Percentiles rank a stretch among this genome's conserved stretches.
These are phyloP conservation scores for Eucalyptus camaldulensis DNA, from an alignment of 345 rosid genomes.

Conservation along the genomic window DNA sequence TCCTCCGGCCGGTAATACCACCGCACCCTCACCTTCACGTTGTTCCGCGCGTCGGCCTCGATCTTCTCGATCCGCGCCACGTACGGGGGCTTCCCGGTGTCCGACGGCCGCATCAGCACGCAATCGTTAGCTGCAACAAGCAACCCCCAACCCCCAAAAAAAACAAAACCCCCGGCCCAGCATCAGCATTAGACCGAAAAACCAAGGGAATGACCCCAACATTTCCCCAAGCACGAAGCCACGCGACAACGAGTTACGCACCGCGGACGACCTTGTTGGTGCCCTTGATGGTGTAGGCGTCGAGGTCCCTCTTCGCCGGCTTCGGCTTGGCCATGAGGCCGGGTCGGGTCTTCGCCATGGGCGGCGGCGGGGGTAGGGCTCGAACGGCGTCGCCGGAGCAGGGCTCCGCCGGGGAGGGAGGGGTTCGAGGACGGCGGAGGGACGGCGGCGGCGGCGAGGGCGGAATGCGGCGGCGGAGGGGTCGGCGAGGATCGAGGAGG, in stretches of 20 bases:
- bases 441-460: neutral
- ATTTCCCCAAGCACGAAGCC: neutral
- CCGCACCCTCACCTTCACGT: constrained; percentile 60
- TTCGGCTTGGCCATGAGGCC: constrained; percentile 18
- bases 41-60: constrained; percentile 53
- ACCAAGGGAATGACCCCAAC: neutral
- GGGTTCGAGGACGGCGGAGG: neutral
- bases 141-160: neutral
- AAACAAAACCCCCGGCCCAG: neutral
- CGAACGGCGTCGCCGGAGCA: neutral
- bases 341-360: constrained; percentile 81
- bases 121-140: constrained; percentile 55
- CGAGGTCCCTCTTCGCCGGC: constrained; percentile 2
- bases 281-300: constrained; percentile 9
- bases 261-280: constrained; percentile 10
- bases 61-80: constrained; percentile 79
- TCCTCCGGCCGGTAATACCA: constrained; percentile 95
- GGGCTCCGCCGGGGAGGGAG: neutral
- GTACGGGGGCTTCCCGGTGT: constrained; percentile 59
- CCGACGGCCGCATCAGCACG: constrained; percentile 79
- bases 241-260: neutral
- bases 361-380: neutral
- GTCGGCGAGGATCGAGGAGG: neutral
- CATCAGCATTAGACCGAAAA: neutral
- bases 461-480: neutral